Percentiles rank a stretch among this genome's conserved stretches.
phyloP scores from a whole-genome alignment of 1,284 basidiomycete species.

The Vanrija pseudolonga region DNA sequence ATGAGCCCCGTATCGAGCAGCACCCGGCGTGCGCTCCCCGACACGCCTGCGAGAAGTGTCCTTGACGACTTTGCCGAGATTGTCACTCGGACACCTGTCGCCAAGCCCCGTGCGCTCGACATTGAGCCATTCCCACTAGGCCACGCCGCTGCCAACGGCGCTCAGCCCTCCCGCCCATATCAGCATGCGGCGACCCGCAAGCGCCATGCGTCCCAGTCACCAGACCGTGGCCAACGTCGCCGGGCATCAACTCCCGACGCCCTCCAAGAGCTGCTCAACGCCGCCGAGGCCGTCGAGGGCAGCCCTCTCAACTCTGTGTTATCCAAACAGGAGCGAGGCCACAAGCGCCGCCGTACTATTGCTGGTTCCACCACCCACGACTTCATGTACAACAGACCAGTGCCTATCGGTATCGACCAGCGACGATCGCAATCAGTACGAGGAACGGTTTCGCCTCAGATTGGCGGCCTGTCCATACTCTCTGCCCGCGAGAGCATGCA shows the following conservation, averaged over 20 bases:
- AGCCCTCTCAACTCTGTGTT: constrained; percentile 37
- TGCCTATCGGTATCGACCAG: constrained; percentile 1
- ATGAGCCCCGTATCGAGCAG: constrained; percentile 39
- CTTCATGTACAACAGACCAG: constrained; percentile 5
- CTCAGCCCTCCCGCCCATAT: too few species aligned
- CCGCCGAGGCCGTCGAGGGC: constrained; percentile 43
- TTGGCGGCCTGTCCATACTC: constrained; percentile 15
- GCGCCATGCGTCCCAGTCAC: constrained; percentile 28
- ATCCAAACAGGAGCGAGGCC: constrained; percentile 14
- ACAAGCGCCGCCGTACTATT: constrained; percentile 41
- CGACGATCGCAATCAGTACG: constrained; percentile 9
- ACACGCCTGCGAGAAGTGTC: constrained; percentile 41
- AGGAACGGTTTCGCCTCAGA: constrained; percentile 19
- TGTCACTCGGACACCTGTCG: constrained; percentile 37
- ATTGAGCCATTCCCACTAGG: background rate
- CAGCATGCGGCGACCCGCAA: constrained; percentile 16
- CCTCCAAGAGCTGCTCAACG: constrained; percentile 39
- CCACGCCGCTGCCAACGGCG: too few species aligned
- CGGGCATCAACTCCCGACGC: constrained; percentile 35
- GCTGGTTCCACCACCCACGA: constrained; percentile 13
- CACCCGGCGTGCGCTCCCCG: constrained; percentile 27
- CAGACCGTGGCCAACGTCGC: constrained; percentile 10
- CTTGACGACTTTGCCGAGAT: constrained; percentile 46
- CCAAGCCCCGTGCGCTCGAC: constrained; percentile 16
- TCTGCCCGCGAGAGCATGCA: constrained; percentile 5